Percentiles rank a stretch among this genome's conserved stretches.
Conservation (phyloP, 179 eudicot genomes). For the Spinacia oleracea region DNA sequence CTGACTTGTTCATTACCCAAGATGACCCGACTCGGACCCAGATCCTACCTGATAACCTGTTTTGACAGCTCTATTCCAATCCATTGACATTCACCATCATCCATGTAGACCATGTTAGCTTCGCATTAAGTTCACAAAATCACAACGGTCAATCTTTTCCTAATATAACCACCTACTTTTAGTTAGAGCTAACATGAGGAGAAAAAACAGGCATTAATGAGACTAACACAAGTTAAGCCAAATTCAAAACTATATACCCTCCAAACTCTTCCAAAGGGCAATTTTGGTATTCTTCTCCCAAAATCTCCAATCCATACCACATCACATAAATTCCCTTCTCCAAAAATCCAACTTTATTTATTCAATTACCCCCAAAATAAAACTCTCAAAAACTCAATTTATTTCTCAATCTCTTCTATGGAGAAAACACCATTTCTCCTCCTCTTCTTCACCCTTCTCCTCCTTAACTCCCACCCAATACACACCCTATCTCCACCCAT, state of each 20-base stretch:
- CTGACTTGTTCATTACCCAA: no score
- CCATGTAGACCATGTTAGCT: no score
- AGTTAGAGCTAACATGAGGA: neutral
- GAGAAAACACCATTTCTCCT: neutral
- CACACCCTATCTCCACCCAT: slow-evolving; percentile 23
- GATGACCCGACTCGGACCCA: no score
- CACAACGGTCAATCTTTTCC: neutral
- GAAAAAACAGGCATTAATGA: neutral
- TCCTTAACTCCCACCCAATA: slow-evolving; percentile 25
- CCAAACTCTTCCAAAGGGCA: slow-evolving; percentile 14
- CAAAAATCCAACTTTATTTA: slow-evolving; percentile 3
- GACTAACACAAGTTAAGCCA: no score
- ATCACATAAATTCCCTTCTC: neutral
- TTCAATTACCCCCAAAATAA: slow-evolving; percentile 9
- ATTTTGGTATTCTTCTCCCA: neutral
- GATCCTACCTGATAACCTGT: no score
- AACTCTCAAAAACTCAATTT: neutral
- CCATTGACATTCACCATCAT: no score
- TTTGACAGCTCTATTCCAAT: no score
- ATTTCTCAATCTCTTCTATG: slow-evolving; percentile 14
- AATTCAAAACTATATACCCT: no score
- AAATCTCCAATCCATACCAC: neutral
- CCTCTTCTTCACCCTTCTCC: slow-evolving; percentile 4
- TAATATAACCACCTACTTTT: slow-evolving; percentile 7
- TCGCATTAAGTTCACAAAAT: neutral